Conservation (phyloP, 495 filamentous ascomycete species). For the Platismatia glauca region DNA sequence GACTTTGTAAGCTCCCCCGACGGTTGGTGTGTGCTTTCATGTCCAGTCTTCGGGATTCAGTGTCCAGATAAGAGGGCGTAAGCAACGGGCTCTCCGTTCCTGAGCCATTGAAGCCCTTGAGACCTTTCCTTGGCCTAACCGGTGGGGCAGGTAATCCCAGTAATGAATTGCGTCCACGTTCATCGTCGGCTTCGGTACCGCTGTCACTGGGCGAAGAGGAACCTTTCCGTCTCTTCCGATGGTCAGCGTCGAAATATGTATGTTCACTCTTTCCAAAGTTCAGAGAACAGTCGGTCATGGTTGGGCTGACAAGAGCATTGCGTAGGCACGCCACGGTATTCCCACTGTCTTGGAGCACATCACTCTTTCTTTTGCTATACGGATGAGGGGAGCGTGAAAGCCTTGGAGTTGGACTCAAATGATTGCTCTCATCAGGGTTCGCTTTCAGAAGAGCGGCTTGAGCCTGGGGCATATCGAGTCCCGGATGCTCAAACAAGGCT, state of each 20-base stretch:
- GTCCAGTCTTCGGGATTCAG: slow-evolving; percentile 33
- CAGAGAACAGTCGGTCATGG: background rate
- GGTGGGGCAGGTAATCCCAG: slow-evolving; percentile 74
- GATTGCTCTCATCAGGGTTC: background rate
- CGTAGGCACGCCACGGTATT: background rate
- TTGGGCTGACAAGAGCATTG: slow-evolving; percentile 1
- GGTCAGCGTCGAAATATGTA: slow-evolving; percentile 22
- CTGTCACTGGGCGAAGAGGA: slow-evolving; percentile 68
- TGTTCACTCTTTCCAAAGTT: slow-evolving; percentile 19
- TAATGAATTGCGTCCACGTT: slow-evolving; percentile 53
- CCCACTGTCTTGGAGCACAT: slow-evolving; percentile 13
- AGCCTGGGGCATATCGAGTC: slow-evolving; percentile 6
- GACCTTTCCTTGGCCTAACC: slow-evolving; percentile 61
- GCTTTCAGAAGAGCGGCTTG: slow-evolving; percentile 3
- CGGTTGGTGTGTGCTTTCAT: slow-evolving; percentile 17
- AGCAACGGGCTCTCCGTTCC: slow-evolving; percentile 45
- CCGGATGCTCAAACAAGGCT: slow-evolving; percentile 2
- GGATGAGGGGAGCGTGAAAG: slow-evolving; percentile 67
- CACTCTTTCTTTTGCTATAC: slow-evolving; percentile 44
- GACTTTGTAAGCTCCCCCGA: slow-evolving; percentile 12
- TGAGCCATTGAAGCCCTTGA: slow-evolving; percentile 33
- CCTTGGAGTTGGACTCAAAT: slow-evolving; percentile 3
- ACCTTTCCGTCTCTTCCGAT: slow-evolving; percentile 29
- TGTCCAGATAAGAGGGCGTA: slow-evolving; percentile 50
- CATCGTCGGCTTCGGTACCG: slow-evolving; percentile 87